Conservation (phyloP, 257 asterid species). For the Forsythia viridissima region DNA sequence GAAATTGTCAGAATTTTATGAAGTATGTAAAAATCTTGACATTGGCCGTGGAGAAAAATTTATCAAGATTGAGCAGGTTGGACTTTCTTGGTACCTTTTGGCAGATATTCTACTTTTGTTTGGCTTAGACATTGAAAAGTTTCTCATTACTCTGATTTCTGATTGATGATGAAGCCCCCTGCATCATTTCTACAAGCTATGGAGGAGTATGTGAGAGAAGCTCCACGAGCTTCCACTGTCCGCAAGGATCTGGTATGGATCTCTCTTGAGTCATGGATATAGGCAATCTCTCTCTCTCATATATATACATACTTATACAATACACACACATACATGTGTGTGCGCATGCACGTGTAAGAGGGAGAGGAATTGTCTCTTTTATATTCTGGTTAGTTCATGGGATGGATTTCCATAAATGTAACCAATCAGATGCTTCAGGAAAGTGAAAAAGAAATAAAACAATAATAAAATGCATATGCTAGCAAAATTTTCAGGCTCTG, state of each 20-base stretch:
- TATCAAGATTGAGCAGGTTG: slow-evolving; percentile 95
- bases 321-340: neutral
- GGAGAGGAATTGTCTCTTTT: neutral
- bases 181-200: slow-evolving; percentile 93
- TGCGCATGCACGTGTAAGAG: neutral
- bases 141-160: slow-evolving; percentile 23
- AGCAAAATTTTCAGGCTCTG: neutral
- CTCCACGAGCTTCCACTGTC: slow-evolving; percentile 80
- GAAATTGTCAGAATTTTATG: slow-evolving; percentile 86
- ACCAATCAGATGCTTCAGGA: neutral
- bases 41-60: slow-evolving; percentile 90
- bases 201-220: slow-evolving; percentile 98
- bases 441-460: neutral
- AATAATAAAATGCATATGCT: neutral
- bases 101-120: slow-evolving; percentile 11
- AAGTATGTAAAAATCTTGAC: slow-evolving; percentile 84
- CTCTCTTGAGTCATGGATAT: slow-evolving; percentile 16
- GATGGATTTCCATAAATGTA: neutral
- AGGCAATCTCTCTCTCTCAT: neutral
- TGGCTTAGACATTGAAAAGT: slow-evolving; percentile 5
- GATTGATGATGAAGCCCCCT: slow-evolving; percentile 70
- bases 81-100: slow-evolving; percentile 10
- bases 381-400: neutral
- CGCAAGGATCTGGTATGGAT: slow-evolving; percentile 68
- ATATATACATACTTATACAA: too few species aligned